Base-by-base conservation (phyloP, 2,329 filamentous ascomycete genomes). In the Aspergillus viridinutans region DNA sequence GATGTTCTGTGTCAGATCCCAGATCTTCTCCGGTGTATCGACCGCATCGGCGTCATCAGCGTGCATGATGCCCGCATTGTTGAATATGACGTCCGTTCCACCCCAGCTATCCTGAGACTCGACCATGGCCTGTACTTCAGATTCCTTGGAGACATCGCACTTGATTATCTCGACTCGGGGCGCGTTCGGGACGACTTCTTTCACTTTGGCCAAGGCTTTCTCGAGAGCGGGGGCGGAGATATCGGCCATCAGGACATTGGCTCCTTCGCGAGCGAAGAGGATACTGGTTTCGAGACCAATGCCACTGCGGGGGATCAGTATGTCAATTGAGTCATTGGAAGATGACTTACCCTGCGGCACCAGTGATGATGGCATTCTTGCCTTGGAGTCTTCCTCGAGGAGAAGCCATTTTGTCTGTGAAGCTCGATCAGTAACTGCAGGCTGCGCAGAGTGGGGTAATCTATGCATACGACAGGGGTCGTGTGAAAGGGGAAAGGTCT, bases 11-110 rank as follows among this genome's bases (percentile, higher is more conserved):
- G 92, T 97, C 64, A 96, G 79, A 69, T 97, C 91, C 92, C 92
- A 97, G 79, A 97, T 92, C 67, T 85, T 86, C 79, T 96, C 91
- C 52, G 90, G 87, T 1, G 92, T 96, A 72, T 88, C 84, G 72
- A 95, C 80, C 50, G 92, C 91, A 74, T 91, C 87, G 69, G 84
- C 87, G 73, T 92, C 89, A 57, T 88, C 81, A 50, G 85, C 87
- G 78, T 96, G 92, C 92, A 97, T 97, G 75, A 97, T 97, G 55
- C 92, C 92, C 25, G 92, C 92, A 74, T 97, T 97, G 85, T 97
- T 97, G 86, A 96, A 97, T 68, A 96, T 90, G 70, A 96, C 81
- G 73, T 97, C 92, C 3, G 94, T 77, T 48, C 92, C 92, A 69
- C 92, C 92, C 89, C 90, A 95, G 56, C 84, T 72, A 74, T 97